Conservation (phyloP, 352 stramenopile genomes). For the Paralagenidium karlingii region DNA sequence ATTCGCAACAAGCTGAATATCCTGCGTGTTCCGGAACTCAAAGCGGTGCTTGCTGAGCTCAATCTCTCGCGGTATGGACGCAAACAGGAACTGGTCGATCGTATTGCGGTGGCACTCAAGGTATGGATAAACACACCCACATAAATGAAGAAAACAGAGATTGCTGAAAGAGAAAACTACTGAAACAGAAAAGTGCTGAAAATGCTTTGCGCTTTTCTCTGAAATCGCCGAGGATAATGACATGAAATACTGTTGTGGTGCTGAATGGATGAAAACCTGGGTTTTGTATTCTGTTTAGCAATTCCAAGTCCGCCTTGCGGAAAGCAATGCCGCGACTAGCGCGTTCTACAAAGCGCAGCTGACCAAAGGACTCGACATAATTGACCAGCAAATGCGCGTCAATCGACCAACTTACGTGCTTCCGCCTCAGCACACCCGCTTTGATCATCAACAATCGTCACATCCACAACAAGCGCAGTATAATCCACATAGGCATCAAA, state of each 20-base stretch:
- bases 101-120: constrained; percentile 49
- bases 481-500: no score
- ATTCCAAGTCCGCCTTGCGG: no score
- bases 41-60: constrained; percentile 50
- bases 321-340: constrained; percentile 31
- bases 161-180: neutral
- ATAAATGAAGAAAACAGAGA: neutral
- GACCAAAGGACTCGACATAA: constrained; percentile 19
- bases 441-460: no score
- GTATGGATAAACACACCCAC: constrained; percentile 15
- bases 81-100: constrained; percentile 70
- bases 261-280: no score
- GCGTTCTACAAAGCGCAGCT: constrained; percentile 50
- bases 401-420: constrained; percentile 2
- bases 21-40: constrained; percentile 64
- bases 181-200: neutral
- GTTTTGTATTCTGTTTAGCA: no score
- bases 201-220: neutral
- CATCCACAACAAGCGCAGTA: no score
- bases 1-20: constrained; percentile 34
- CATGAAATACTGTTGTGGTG: no score
- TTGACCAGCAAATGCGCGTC: constrained; percentile 28
- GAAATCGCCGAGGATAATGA: neutral
- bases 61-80: constrained; percentile 54
- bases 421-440: constrained; percentile 1